Conservation (phyloP, 2,329 filamentous ascomycete species). For the Beauveria sp. region DNA sequence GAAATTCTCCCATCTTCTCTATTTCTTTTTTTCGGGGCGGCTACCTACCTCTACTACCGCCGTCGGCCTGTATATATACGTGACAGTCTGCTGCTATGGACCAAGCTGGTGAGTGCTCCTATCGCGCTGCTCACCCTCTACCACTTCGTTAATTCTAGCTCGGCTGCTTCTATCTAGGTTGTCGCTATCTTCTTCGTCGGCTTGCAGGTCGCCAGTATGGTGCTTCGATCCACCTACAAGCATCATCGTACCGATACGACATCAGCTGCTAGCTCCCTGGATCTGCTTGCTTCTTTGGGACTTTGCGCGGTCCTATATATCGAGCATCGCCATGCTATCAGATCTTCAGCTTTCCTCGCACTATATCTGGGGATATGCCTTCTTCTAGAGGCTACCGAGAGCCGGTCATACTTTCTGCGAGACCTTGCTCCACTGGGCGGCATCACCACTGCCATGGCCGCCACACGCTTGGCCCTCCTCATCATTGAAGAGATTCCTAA, state of each 20-base stretch:
- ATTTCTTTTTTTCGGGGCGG: not conserved
- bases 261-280: not conserved
- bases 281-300: not conserved
- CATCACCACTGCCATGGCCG: not conserved
- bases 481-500: not conserved
- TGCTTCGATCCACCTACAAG: not conserved
- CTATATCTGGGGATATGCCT: not conserved
- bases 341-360: not conserved
- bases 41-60: not conserved
- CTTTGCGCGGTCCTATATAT: not conserved
- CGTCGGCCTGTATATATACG: not conserved
- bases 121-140: too few species aligned
- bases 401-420: not conserved
- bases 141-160: too few species aligned
- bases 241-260: not conserved
- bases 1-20: not conserved
- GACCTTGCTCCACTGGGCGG: not conserved
- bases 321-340: not conserved
- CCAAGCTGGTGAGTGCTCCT: not conserved
- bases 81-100: not conserved
- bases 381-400: not conserved
- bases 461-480: not conserved
- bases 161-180: too few species aligned
- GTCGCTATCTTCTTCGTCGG: too few species aligned
- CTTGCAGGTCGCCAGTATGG: not conserved